These are phyloP conservation scores for Fusarium aywerte DNA, from an alignment of 2,329 filamentous ascomycete genomes.

Conservation along the genomic window DNA sequence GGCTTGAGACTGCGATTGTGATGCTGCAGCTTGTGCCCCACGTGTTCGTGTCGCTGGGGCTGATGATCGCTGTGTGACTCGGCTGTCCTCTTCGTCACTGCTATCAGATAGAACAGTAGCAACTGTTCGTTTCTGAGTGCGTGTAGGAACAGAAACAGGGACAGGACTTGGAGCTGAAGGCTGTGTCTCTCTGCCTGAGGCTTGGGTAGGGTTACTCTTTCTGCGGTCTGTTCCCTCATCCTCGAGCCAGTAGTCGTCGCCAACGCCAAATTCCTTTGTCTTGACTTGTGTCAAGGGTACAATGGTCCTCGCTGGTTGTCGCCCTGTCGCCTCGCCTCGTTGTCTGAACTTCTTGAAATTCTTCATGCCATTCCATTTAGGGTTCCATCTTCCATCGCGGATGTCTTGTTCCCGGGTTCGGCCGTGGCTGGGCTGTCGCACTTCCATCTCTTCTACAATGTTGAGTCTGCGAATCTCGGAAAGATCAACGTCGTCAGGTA, in stretches of 20 bases:
- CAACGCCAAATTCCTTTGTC: constrained; percentile 76
- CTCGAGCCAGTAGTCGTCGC: constrained; percentile 81
- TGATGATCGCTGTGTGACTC: constrained; percentile 4
- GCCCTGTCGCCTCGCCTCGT: constrained; percentile 61
- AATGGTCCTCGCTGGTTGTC: constrained; percentile 65
- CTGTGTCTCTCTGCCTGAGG: constrained; percentile 38
- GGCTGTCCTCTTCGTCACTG: constrained; percentile 50
- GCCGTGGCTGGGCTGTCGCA: constrained; percentile 57
- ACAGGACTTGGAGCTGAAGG: constrained; percentile 18
- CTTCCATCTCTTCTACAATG: constrained; percentile 79
- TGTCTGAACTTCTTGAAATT: constrained; percentile 92
- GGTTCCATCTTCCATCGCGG: constrained; percentile 76
- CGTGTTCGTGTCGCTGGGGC: constrained; percentile 39
- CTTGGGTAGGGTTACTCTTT: constrained; percentile 45
- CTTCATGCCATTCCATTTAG: constrained; percentile 90
- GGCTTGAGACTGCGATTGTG: constrained; percentile 48
- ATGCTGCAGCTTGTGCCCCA: constrained; percentile 37
- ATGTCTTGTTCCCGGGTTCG: constrained; percentile 61
- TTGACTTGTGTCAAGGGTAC: constrained; percentile 77
- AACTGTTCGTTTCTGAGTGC: constrained; percentile 32
- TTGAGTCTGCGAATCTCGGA: constrained; percentile 78
- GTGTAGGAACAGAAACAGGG: constrained; percentile 4
- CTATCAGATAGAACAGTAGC: constrained; percentile 52
- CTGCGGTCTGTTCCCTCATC: constrained; percentile 54
- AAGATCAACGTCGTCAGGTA: constrained; percentile 74